A percentile compares a stretch with the other conserved stretches of the same genome.
Conservation (phyloP, 2,329 filamentous ascomycete genomes). For the Apiospora koreana region DNA sequence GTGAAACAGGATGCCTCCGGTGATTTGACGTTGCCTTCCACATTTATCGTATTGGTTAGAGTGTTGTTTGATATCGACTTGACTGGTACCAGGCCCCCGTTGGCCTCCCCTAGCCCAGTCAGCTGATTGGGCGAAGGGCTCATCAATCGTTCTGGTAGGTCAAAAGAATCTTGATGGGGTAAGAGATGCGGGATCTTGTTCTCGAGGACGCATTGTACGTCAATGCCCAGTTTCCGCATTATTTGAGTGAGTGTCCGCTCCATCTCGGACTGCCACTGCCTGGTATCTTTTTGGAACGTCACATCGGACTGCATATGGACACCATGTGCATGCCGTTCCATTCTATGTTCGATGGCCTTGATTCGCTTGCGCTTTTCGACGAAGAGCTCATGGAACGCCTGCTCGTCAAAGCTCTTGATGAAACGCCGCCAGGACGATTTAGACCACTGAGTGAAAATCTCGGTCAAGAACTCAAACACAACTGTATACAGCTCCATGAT, state of each 20-base stretch:
- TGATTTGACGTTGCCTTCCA: background rate
- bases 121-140: too few species aligned
- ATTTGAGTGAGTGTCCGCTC: background rate
- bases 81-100: too few species aligned
- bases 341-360: background rate
- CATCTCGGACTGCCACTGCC: background rate
- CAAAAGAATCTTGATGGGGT: too few species aligned
- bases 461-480: conserved; percentile 16
- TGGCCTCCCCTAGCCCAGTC: background rate
- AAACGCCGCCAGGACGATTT: conserved; percentile 13
- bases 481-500: conserved; percentile 15
- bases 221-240: background rate
- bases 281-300: background rate
- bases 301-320: background rate
- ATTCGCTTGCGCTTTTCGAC: background rate
- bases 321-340: background rate
- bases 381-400: background rate
- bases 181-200: background rate
- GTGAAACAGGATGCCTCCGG: background rate
- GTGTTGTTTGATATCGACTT: background rate
- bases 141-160: too few species aligned
- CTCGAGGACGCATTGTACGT: background rate
- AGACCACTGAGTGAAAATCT: conserved; percentile 15
- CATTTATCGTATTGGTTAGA: too few species aligned
- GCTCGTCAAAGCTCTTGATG: background rate